phyloP scores from a whole-genome alignment of 176 grass and related monocot species.

The Tillandsia leiboldiana region DNA sequence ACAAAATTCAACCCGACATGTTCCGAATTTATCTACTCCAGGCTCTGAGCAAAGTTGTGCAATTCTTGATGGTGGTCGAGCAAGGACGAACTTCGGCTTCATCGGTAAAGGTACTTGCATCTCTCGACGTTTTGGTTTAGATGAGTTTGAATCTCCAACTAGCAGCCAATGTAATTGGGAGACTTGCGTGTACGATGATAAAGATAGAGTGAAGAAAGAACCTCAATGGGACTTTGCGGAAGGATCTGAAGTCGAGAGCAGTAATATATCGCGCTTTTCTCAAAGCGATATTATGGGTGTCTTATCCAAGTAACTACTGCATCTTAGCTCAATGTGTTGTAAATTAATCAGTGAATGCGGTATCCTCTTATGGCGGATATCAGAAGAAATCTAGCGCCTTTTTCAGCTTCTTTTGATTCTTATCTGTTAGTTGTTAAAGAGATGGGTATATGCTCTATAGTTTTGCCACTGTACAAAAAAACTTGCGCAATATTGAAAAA shows the following conservation, averaged over 20 bases:
- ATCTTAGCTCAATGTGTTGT: background rate
- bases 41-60: too few relatives aligned
- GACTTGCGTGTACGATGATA: background rate
- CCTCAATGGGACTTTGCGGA: background rate
- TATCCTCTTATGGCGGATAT: too few relatives aligned
- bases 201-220: slow-evolving; percentile 1
- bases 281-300: background rate
- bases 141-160: slow-evolving; percentile 5
- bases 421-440: background rate
- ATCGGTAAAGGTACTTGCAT: slow-evolving; percentile 1
- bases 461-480: background rate
- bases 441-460: background rate
- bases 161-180: background rate
- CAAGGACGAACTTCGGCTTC: background rate
- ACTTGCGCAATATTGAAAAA: background rate
- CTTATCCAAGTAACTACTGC: background rate
- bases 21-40: too few relatives aligned
- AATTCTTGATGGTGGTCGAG: too few relatives aligned
- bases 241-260: background rate
- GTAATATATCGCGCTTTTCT: background rate
- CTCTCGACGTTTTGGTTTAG: background rate
- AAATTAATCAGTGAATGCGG: too few relatives aligned
- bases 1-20: too few relatives aligned
- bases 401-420: background rate
- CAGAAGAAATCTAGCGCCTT: background rate